Conservation (phyloP, 2,329 filamentous ascomycete genomes). For the Pestalotiopsis sp. region DNA sequence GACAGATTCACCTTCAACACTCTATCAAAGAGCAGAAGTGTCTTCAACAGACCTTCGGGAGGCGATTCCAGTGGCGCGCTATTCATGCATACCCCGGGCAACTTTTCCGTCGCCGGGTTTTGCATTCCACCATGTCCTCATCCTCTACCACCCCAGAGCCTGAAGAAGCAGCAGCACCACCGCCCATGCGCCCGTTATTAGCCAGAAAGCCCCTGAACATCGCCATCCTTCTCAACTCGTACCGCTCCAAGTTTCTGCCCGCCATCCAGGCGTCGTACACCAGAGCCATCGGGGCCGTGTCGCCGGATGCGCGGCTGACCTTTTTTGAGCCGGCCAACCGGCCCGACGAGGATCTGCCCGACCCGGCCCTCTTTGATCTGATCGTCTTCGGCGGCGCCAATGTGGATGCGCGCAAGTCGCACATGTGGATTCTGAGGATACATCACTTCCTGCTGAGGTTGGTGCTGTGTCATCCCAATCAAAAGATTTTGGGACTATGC, state of each 20-base stretch:
- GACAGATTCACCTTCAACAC: conserved; percentile 7
- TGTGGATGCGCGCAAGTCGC: conserved; percentile 40
- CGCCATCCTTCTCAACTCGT: conserved; percentile 41
- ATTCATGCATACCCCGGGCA: background rate
- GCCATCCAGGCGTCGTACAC: conserved; percentile 38
- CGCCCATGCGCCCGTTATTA: no score
- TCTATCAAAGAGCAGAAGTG: conserved; percentile 12
- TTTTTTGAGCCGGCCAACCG: conserved; percentile 41
- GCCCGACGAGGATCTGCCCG: conserved; percentile 33
- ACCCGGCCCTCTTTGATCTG: conserved; percentile 41
- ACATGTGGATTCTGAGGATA: conserved; percentile 44
- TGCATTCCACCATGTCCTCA: background rate
- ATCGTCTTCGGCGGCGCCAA: conserved; percentile 46
- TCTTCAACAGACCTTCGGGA: conserved; percentile 18
- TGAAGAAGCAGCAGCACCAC: background rate
- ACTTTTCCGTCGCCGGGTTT: background rate
- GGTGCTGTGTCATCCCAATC: conserved; percentile 30
- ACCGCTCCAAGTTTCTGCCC: conserved; percentile 35
- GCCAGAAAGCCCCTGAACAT: conserved; percentile 26
- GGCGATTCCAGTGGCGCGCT: background rate
- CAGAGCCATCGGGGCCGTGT: conserved; percentile 33
- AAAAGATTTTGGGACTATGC: conserved; percentile 46
- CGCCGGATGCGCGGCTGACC: conserved; percentile 29
- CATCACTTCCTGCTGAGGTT: conserved; percentile 40
- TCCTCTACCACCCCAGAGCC: background rate